Evolutionary conservation across 2,329 filamentous ascomycete genomes (phyloP), one percentile per base, ranked within the genome.

Genomic region (Lachnellula arida): DNA sequence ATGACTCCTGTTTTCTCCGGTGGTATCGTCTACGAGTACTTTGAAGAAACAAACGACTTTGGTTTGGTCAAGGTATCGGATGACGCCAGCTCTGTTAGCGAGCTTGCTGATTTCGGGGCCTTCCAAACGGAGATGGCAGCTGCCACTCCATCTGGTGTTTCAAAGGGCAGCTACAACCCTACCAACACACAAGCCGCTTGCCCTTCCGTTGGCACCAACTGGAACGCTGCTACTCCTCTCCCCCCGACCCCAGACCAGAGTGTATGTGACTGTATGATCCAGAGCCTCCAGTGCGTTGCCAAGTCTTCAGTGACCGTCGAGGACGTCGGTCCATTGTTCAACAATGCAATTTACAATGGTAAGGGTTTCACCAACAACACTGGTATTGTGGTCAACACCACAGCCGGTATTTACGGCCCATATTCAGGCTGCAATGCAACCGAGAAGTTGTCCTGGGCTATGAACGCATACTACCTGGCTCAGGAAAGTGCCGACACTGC

Each of bases 21-120:
- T 65, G 93, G 92, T 74, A 96, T 97, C 64, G 91, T 97, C 71
- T 99, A 97, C 82, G 95, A 96, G 88, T 99, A 93, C 79, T 92
- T 91, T 77, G 80, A 96, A 77, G 91, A 96, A 73, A 76, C 70
- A 54, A 97, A 97, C 78, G 79, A 96, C 72, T 97, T 89, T 69
- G 93, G 66, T 52, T 51, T 68, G 37, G 66, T 62, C 9, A 61
- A 63, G 15, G 58, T 61, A 28, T 15, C 32, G 32, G 78, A 79
- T 61, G 83, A 80, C 58, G 25, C 51, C 17, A 39, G 46, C 11
- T 85, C 84, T 51, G 80, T 76, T 40, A 88, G 91, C 58, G 82
- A 80, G 55, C 82, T 82, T 64, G 84, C 89, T 59, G 78, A 85
- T 65, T 84, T 81, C 71, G 76, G 74, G 66, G 74, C 78, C 48